Evolutionary conservation across 768 basidiomycete species (phyloP).

Genomic region (Rhizopogon salebrosus): DNA sequence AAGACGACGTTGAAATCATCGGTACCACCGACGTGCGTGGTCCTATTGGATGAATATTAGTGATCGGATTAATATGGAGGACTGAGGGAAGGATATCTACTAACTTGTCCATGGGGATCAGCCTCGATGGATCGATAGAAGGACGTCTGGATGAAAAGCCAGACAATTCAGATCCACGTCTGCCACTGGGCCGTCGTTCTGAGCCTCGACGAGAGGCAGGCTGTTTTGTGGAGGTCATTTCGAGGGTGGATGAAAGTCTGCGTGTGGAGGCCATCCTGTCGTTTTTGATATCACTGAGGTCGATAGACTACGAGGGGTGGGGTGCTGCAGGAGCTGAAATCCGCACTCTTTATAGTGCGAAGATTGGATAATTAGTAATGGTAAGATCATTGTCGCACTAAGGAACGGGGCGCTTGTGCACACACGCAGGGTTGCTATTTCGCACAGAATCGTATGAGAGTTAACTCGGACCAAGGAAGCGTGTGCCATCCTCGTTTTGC

Average conservation of each 20-base stretch:
- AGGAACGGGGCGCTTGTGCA: not conserved
- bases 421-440: not conserved
- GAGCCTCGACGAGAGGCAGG: constrained; percentile 40
- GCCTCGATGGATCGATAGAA: constrained; percentile 74
- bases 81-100: constrained; percentile 7
- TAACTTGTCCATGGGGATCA: constrained; percentile 79
- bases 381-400: not conserved
- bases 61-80: constrained; percentile 7
- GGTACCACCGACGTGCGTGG: constrained; percentile 47
- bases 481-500: no score
- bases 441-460: not conserved
- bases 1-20: constrained; percentile 92
- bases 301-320: constrained; percentile 5
- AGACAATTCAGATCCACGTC: constrained; percentile 41
- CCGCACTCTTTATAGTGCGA: constrained; percentile 5
- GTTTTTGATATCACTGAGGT: constrained; percentile 7
- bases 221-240: constrained; percentile 26
- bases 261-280: constrained; percentile 12
- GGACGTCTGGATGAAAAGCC: constrained; percentile 54
- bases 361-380: constrained; percentile 1
- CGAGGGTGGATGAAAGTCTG: constrained; percentile 23
- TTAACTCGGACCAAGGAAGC: not conserved
- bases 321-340: not conserved
- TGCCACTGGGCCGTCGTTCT: constrained; percentile 39
- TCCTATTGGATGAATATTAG: constrained; percentile 26